Conservation (phyloP, 2,329 filamentous ascomycete species). For the Teratosphaeria zuluensis region DNA sequence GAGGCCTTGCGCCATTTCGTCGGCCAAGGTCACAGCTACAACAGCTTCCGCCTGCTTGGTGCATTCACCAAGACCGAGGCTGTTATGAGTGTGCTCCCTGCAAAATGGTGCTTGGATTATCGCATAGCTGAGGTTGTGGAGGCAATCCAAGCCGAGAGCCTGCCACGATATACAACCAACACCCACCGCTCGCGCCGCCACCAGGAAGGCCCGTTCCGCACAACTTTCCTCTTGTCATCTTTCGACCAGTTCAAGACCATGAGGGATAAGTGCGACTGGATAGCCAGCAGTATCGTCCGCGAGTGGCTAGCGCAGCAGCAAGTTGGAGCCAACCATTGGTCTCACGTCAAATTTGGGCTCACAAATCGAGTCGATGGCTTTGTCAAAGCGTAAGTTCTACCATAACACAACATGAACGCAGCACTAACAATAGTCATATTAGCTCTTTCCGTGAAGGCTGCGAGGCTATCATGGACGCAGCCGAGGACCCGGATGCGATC, state of each 20-base stretch:
- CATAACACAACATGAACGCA: no score
- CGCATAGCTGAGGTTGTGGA: no score
- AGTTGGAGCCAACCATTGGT: not conserved
- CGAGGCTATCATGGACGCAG: not conserved
- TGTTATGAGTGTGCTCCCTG: no score
- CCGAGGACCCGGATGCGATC: no score
- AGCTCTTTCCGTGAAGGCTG: not conserved
- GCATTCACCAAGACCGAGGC: no score
- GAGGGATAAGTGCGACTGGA: not conserved
- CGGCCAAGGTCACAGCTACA: slow-evolving; percentile 12
- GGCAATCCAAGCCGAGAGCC: no score
- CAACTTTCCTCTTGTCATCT: not conserved
- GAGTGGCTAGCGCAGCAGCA: not conserved
- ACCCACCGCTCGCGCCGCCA: not conserved
- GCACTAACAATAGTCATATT: no score
- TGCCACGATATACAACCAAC: not conserved
- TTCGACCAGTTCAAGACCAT: not conserved
- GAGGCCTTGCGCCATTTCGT: slow-evolving; percentile 6
- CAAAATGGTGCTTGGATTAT: no score
- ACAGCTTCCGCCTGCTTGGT: no score
- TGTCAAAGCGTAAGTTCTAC: not conserved
- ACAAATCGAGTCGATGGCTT: not conserved
- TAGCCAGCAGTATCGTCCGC: not conserved
- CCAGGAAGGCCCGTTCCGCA: not conserved
- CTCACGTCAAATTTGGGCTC: not conserved